Base-by-base conservation (phyloP, 2,329 filamentous ascomycete species). In the Claviceps spartinae region DNA sequence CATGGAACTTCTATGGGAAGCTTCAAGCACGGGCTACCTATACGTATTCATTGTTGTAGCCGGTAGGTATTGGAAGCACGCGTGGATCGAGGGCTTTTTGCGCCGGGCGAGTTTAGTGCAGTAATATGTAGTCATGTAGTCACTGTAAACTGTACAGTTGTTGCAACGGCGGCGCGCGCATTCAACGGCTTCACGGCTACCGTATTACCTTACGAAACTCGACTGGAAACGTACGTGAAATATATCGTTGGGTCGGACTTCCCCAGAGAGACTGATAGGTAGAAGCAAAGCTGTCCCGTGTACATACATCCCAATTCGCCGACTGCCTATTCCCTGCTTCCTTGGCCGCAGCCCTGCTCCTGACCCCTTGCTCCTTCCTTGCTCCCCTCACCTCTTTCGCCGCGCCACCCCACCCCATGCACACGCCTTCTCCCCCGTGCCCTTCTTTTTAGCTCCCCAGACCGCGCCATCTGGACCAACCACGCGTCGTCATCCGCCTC, bases 401-500 rank as follows among this genome's bases (percentile, higher is more conserved):
- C 30, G 30, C 30, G 30, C 30, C 30, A 34, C 9, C 9, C 30
- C 30, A 34, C 4, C 30, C 9, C 30, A 34, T 34, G 9, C 30
- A 11, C 30, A 34, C 30, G 30, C 30, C 30, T 14, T 5, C 42
- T 18, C 14, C 42, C 20, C 42, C 42, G 13, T 34, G 20, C 44
- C 18, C 18, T 22, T 22, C 13, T 11, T 11, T 20, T 42, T 22
- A 13, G 9, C 41, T 20, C 42, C 22, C 22, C 14, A 9, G 26
- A 20, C 20, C 61, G 63, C 60, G 62, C 59, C 62, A 62, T 64
- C 54, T 56, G 57, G 59, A 57, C 63, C 63, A 65, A 65, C 63
- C 63, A 63, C 59, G 54, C 57, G 55, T 60, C 63, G 63, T 64
- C 62, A 66, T 64, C 62, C 58, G 59, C 51, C 54, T 50, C 52